A percentile compares a stretch with the other conserved stretches of the same genome.
These are phyloP conservation scores for Thermothielavioides terrestris DNA, from an alignment of 495 filamentous ascomycete species.

Conservation along the genomic window DNA sequence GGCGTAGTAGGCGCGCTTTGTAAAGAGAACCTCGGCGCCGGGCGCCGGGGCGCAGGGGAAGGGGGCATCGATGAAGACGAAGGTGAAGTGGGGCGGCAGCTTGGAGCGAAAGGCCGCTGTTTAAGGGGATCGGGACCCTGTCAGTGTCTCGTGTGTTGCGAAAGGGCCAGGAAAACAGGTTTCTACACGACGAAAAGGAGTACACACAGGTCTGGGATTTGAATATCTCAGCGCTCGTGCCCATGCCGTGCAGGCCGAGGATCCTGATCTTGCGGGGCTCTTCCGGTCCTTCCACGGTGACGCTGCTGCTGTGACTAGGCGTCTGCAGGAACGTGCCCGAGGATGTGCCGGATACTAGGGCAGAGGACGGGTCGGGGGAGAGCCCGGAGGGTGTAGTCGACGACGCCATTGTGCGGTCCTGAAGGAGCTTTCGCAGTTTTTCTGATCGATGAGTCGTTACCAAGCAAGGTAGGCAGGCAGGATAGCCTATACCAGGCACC, in stretches of 20 bases:
- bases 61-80: slow-evolving; percentile 52
- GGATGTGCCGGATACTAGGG: too few species aligned
- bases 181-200: background rate
- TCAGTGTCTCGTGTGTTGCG: too few species aligned
- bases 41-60: slow-evolving; percentile 37
- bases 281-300: background rate
- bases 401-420: too few species aligned
- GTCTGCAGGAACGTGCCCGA: too few species aligned
- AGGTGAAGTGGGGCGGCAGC: slow-evolving; percentile 28
- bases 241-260: slow-evolving; percentile 56
- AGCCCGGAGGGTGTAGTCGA: too few species aligned
- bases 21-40: slow-evolving; percentile 47
- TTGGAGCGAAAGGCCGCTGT: slow-evolving; percentile 27
- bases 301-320: background rate
- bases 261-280: slow-evolving; percentile 39
- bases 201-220: slow-evolving; percentile 49
- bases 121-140: background rate
- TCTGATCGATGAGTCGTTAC: too few species aligned
- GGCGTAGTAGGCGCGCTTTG: slow-evolving; percentile 38
- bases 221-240: slow-evolving; percentile 51
- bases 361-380: too few species aligned
- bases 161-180: background rate
- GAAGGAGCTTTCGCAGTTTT: too few species aligned
- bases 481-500: too few species aligned
- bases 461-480: too few species aligned